These are phyloP conservation scores for Trypanosoma scelopori DNA, from an alignment of 208 protist genomes.

Conservation along the genomic window DNA sequence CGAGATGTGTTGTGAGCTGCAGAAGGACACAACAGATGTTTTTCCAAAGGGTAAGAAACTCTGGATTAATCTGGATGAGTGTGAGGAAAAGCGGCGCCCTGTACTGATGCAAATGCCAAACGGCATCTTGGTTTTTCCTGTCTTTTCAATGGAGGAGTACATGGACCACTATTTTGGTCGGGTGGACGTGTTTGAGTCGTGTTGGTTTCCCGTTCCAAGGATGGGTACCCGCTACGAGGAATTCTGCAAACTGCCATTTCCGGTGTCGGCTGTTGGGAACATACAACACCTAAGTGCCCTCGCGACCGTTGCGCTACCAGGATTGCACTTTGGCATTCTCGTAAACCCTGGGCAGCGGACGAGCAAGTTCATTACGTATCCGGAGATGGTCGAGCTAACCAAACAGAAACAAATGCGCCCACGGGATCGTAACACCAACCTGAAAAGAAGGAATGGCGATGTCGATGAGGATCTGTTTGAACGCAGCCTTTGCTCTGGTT, in stretches of 20 bases:
- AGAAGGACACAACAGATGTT: slow-evolving; percentile 47
- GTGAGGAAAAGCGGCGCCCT: slow-evolving; percentile 78
- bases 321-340: slow-evolving; percentile 64
- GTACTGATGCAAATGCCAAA: slow-evolving; percentile 72
- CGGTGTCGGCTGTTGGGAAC: slow-evolving; percentile 65
- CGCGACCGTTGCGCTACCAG: slow-evolving; percentile 61
- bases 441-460: slow-evolving; percentile 22
- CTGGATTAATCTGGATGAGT: slow-evolving; percentile 84
- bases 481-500: slow-evolving; percentile 43
- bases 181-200: slow-evolving; percentile 68
- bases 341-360: slow-evolving; percentile 80
- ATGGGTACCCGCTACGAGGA: slow-evolving; percentile 70
- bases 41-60: slow-evolving; percentile 82
- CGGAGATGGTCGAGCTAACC: slow-evolving; percentile 81
- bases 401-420: slow-evolving; percentile 38
- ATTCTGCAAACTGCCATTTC: slow-evolving; percentile 82
- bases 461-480: slow-evolving; percentile 51
- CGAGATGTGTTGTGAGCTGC: slow-evolving; percentile 82
- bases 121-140: slow-evolving; percentile 79
- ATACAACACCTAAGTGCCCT: slow-evolving; percentile 73
- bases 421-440: slow-evolving; percentile 40
- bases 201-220: slow-evolving; percentile 87
- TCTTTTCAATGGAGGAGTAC: slow-evolving; percentile 91
- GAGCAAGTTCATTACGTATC: slow-evolving; percentile 90
- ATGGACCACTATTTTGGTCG: slow-evolving; percentile 77